Base-by-base conservation (phyloP, 805 yeast species). In the Spathaspora hagerdaliae region DNA sequence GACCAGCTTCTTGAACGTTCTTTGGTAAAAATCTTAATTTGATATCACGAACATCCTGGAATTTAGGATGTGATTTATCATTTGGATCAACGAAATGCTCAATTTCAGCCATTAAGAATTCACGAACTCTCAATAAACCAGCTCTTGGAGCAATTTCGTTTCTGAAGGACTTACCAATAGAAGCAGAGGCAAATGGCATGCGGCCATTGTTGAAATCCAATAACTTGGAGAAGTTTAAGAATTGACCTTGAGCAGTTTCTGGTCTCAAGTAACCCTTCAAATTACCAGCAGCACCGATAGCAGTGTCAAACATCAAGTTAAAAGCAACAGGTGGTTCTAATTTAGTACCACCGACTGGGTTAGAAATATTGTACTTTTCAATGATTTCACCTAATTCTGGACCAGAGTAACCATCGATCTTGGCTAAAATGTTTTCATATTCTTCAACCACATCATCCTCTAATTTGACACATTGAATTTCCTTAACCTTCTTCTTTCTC, bases 171-270 rank as follows among this genome's bases (percentile, higher is more conserved):
- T 94, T 94, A 64, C 99, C 99, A 61, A 94, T 89, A 34, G 97
- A 87, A 43, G 99, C 99, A 52, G 97, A 89, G n/a, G 99, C 99
- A 69, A 94, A 94, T 48, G 99, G 99, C 92, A 95, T 91, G 69
- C 83, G 87, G 69, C 85, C 83, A 74, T 94, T 94, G 81, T 94
- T 94, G 77, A 83, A 87, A 61, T 94, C 99, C 59, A 89, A 80
- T 60, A 94, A 78, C 71, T 92, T 95, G 75, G 82, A 81, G 74
- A 94, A 94, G 78, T 94, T 94, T 64, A 94, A 78, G 68, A 94
- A 94, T 74, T 94, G 99, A 62, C 99, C 99, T 77, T 94, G 99
- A 26, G 99, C 99, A 52, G 99, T 94, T 75, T 94, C 99, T 50
- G 99, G 99, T 71, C 99, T 84, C 63, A 94, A 73, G 72, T 80